phyloP scores from a whole-genome alignment of 1,139 yeast genomes.

The Geotrichum reessii region DNA sequence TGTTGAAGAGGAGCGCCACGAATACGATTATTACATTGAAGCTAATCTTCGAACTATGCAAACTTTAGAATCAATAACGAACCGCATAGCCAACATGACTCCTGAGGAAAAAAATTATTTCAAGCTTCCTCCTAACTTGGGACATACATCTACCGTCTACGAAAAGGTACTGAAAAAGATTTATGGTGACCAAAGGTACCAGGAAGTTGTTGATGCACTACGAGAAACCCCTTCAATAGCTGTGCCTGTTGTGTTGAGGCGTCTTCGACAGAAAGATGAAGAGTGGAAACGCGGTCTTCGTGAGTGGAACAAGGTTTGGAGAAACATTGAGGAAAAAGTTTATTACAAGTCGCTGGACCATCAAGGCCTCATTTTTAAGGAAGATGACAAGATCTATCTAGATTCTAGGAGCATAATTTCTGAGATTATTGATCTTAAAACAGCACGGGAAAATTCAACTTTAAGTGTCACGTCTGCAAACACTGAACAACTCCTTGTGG shows the following conservation, averaged over 20 bases:
- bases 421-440: constrained; percentile 86
- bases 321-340: constrained; percentile 94
- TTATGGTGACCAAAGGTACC: constrained; percentile 90
- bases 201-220: constrained; percentile 90
- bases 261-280: constrained; percentile 95
- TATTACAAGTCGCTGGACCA: constrained; percentile 92
- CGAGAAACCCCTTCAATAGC: constrained; percentile 94
- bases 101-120: constrained; percentile 81
- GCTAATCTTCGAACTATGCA: constrained; percentile 92
- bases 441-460: constrained; percentile 76
- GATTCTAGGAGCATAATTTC: constrained; percentile 46
- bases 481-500: constrained; percentile 76
- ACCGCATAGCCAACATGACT: constrained; percentile 88
- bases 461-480: constrained; percentile 81
- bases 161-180: constrained; percentile 88
- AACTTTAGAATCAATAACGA: constrained; percentile 90
- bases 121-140: constrained; percentile 87
- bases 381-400: constrained; percentile 81
- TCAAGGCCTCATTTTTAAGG: constrained; percentile 90
- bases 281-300: constrained; percentile 98
- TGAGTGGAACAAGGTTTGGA: constrained; percentile 99
- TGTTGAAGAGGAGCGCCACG: constrained; percentile 96
- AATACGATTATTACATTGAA: constrained; percentile 92
- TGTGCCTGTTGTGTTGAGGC: constrained; percentile 83
- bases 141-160: constrained; percentile 83